Percentiles rank a stretch among this genome's conserved stretches.
phyloP scores from a whole-genome alignment of 805 yeast species.

The Torulaspora microellipsoides region DNA sequence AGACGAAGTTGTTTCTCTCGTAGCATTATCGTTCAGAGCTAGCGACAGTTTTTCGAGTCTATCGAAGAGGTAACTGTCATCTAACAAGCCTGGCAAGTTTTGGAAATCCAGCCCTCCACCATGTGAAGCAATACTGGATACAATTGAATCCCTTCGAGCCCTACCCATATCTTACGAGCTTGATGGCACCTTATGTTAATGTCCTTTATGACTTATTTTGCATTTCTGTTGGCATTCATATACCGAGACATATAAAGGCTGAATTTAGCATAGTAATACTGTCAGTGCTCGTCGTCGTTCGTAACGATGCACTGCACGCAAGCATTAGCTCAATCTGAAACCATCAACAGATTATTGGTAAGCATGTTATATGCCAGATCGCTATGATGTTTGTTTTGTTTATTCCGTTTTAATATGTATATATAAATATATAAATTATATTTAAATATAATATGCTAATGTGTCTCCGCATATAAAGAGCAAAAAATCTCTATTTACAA shows the following conservation, averaged over 20 bases:
- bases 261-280: background rate
- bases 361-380: too few species aligned
- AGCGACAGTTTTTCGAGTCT: conserved; percentile 21
- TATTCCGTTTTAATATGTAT: too few species aligned
- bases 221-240: background rate
- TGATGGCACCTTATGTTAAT: background rate
- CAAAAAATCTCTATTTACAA: too few species aligned
- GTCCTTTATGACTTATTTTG: background rate
- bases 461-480: too few species aligned
- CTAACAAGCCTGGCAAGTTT: conserved; percentile 24
- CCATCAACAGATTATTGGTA: too few species aligned
- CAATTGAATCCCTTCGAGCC: conserved; percentile 57
- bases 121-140: conserved; percentile 54
- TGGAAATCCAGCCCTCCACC: conserved; percentile 17
- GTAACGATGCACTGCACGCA: too few species aligned
- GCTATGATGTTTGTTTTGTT: too few species aligned
- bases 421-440: too few species aligned
- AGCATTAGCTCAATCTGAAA: too few species aligned
- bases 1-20: background rate
- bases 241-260: background rate
- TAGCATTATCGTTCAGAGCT: background rate
- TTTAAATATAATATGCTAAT: too few species aligned
- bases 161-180: conserved; percentile 24
- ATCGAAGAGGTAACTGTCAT: conserved; percentile 24
- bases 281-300: too few species aligned